Evolutionary conservation across 2,329 filamentous ascomycete genomes (phyloP), one percentile per base, ranked within the genome.

Genomic region (Hypoxylon sp.): DNA sequence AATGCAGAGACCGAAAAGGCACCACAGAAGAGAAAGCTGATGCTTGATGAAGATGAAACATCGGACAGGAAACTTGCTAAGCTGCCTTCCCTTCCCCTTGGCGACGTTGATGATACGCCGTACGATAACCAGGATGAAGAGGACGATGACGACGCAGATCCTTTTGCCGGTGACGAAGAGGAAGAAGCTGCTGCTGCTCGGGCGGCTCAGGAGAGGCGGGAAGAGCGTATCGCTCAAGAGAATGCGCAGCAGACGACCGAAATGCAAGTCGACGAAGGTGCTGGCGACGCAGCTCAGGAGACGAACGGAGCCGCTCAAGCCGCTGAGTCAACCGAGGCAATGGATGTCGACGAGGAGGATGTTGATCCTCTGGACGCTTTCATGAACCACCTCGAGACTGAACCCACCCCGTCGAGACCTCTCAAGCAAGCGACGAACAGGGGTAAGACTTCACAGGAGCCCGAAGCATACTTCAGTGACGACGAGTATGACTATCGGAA

Each of bases 361-460:
- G 77, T 95, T 29, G 95, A 99, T 73, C 92, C 95, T 6, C 80
- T 99, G 31, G 95, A 99, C 77, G 94, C 92, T n/a, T 99, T 96
- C 78, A 99, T 99, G 95, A 89, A 87, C 48, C 85, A 83, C 59
- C 80, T 87, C 13, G 80, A 83, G 51, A 85, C 52, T 74, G 83
- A 60, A 55, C 70, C 62, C n/a, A 58, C 29, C 20, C 20, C 26
- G 47, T 57, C 50, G 3, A 69, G 63, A 46, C 50, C 69, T 6
- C 46, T 64, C 29, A 78, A 75, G 49, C 74, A 73, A 46, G 68
- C 72, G n/a, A 65, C 70, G 9, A 77, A 75, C 57, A 72, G 68
- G 18, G 78, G 76, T 43, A 81, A 81, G 60, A 83, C 83, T 66
- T 73, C 80, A 40, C 86, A 88, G 52, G 87, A 91, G 68, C 91